These are phyloP conservation scores for Coprinellus aureogranulatus DNA, from an alignment of 768 basidiomycete genomes.

Conservation along the genomic window DNA sequence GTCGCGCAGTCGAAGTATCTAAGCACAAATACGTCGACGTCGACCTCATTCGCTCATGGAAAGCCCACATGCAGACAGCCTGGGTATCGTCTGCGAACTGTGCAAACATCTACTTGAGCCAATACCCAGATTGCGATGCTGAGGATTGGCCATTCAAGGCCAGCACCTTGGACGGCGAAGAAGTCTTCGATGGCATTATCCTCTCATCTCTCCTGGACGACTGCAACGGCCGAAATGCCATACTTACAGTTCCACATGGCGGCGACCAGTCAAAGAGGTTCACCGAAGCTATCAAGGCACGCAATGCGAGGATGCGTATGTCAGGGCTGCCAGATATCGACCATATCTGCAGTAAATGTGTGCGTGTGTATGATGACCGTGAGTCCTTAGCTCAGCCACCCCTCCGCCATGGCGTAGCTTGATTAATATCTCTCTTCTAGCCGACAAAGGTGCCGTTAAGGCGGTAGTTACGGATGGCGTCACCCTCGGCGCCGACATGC, in stretches of 20 bases:
- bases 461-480: slow-evolving; percentile 18
- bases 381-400: no score
- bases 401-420: no score
- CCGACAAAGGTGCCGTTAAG: background rate
- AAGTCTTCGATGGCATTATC: slow-evolving; percentile 12
- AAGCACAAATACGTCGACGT: background rate
- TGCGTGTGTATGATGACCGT: background rate
- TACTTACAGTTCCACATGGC: slow-evolving; percentile 8
- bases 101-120: slow-evolving; percentile 16
- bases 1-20: no score
- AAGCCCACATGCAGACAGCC: background rate
- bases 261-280: slow-evolving; percentile 7
- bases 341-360: slow-evolving; percentile 13
- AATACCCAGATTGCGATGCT: slow-evolving; percentile 2
- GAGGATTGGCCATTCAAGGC: slow-evolving; percentile 10
- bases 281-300: slow-evolving; percentile 2
- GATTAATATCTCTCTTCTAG: no score
- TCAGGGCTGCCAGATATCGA: slow-evolving; percentile 7
- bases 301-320: slow-evolving; percentile 6
- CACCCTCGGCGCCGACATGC: slow-evolving; percentile 13
- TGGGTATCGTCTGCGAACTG: slow-evolving; percentile 20
- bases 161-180: background rate
- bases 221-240: background rate
- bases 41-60: background rate
- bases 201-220: slow-evolving; percentile 13